Evolutionary conservation across 2,329 filamentous ascomycete species (phyloP).

Genomic region (Sarocladium strictum): DNA sequence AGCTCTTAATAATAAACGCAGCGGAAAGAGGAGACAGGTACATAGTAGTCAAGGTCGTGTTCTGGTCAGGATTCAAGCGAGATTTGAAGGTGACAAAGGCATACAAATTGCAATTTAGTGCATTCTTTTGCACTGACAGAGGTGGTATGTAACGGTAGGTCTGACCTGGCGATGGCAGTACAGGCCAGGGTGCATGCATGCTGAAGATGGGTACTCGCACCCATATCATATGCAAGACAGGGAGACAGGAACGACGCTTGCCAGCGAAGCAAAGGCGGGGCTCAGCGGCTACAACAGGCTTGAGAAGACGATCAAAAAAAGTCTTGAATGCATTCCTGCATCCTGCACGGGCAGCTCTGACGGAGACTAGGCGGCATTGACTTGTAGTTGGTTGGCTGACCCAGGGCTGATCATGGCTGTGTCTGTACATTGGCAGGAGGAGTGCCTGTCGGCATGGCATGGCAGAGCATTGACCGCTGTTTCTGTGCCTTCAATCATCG

Average conservation of each 20-base stretch:
- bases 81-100: not conserved
- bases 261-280: conserved; percentile 7
- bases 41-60: not conserved
- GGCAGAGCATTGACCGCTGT: conserved; percentile 3
- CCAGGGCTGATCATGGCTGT: not conserved
- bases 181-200: no score
- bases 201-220: no score
- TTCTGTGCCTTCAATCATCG: not conserved
- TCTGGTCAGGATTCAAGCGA: not conserved
- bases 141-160: no score
- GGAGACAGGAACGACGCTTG: not conserved
- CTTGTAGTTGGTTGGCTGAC: no score
- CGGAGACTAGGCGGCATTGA: no score
- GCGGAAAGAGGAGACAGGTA: not conserved
- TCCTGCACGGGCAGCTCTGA: no score
- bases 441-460: no score
- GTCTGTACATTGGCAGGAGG: not conserved
- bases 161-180: no score
- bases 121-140: no score
- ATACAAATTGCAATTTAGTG: not conserved
- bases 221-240: no score
- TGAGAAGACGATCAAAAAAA: not conserved
- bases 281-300: not conserved
- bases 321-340: no score
- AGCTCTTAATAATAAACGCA: no score